phyloP scores from a whole-genome alignment of 1,139 yeast genomes.

The Suhomyces chickasaworum region DNA sequence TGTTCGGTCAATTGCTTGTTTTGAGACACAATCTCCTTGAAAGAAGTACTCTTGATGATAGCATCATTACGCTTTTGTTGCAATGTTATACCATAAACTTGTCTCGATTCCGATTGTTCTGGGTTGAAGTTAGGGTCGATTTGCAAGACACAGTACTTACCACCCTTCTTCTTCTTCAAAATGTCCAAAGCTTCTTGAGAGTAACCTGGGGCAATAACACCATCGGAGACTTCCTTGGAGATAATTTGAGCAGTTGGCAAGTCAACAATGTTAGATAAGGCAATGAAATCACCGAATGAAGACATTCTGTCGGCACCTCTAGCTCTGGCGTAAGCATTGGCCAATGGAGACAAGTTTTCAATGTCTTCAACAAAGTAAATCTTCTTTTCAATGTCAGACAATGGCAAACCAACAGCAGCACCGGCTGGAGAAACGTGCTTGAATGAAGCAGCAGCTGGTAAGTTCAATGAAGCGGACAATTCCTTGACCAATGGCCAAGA shows the following conservation, averaged over 20 bases:
- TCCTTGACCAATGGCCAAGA: constrained; percentile 99
- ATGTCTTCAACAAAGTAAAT: constrained; percentile 93
- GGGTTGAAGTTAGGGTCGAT: constrained; percentile 94
- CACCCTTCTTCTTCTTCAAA: constrained; percentile 89
- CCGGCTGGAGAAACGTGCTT: constrained; percentile 99
- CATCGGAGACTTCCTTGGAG: constrained; percentile 96
- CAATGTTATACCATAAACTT: constrained; percentile 91
- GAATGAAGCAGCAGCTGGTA: constrained; percentile 98
- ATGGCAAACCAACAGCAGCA: constrained; percentile 94
- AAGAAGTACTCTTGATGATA: constrained; percentile 79
- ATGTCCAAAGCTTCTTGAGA: constrained; percentile 89
- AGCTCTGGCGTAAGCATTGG: constrained; percentile 98
- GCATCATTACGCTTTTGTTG: constrained; percentile 99
- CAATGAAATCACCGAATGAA: constrained; percentile 97
- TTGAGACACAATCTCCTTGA: constrained; percentile 86
- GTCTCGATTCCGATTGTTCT: constrained; percentile 80
- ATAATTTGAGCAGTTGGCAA: constrained; percentile 95
- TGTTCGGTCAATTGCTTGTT: constrained; percentile 88
- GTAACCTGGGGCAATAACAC: constrained; percentile 97
- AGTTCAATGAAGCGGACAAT: constrained; percentile 86
- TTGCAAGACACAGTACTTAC: constrained; percentile 94
- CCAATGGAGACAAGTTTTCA: constrained; percentile 92
- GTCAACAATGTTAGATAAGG: constrained; percentile 94
- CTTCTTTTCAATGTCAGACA: constrained; percentile 88
- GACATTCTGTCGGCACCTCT: constrained; percentile 99